A percentile compares a stretch with the other conserved stretches of the same genome.
These are phyloP conservation scores for Trichoderma sp. DNA, from an alignment of 2,329 filamentous ascomycete genomes.

Conservation along the genomic window DNA sequence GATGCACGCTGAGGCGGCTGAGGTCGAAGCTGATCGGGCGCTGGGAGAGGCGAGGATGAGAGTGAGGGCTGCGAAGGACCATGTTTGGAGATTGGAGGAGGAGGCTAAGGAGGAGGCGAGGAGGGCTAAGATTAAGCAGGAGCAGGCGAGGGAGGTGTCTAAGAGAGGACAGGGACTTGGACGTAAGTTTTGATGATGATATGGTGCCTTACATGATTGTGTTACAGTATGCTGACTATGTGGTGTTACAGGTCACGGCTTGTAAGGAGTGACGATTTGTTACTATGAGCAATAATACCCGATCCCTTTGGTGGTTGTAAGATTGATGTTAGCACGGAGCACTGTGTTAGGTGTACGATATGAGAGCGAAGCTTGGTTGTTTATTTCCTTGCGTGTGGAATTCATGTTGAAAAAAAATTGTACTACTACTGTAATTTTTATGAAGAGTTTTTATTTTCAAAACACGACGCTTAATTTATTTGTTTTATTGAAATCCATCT, in stretches of 20 bases:
- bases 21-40: constrained; percentile 66
- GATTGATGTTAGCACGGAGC: background rate
- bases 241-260: background rate
- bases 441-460: background rate
- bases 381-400: background rate
- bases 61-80: constrained; percentile 63
- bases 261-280: background rate
- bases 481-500: background rate
- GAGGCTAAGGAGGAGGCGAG: constrained; percentile 68
- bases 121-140: constrained; percentile 67
- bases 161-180: constrained; percentile 71
- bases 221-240: background rate
- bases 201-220: background rate
- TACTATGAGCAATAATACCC: background rate
- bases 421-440: background rate
- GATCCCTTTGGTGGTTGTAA: background rate
- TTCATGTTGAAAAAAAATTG: background rate
- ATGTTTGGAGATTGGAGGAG: constrained; percentile 62
- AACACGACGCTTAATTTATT: background rate
- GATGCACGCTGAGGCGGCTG: constrained; percentile 61
- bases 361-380: background rate
- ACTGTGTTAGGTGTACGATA: background rate
- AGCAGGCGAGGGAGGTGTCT: constrained; percentile 63
- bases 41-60: constrained; percentile 57
- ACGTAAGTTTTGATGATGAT: constrained; percentile 41